Conservation (phyloP, 768 basidiomycete genomes). For the Podaxis carcinomalis region DNA sequence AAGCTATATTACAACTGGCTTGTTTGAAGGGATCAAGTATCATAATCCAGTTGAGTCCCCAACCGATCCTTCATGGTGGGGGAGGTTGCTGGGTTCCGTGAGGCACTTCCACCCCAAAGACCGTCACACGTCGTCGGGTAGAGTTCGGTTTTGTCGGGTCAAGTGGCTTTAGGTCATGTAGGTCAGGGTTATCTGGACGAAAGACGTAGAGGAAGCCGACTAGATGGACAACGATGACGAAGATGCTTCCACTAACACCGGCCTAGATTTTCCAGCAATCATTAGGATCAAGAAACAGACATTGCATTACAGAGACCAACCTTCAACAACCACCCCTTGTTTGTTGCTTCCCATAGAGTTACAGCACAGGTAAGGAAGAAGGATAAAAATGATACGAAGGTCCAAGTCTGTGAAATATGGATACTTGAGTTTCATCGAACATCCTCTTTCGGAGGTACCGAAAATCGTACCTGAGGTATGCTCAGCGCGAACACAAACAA, state of each 20-base stretch:
- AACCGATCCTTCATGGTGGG: too few species aligned
- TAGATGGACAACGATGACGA: conserved; percentile 1
- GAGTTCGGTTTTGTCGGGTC: background rate
- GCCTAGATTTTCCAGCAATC: background rate
- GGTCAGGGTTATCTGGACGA: background rate
- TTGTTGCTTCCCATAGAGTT: conserved; percentile 7
- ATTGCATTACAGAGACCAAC: background rate
- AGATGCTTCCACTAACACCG: background rate
- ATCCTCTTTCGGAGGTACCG: too few species aligned
- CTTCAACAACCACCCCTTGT: conserved; percentile 7
- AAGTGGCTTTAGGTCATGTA: background rate
- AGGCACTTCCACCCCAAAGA: conserved; percentile 2
- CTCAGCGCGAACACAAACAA: conserved; percentile 6
- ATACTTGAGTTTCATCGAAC: background rate
- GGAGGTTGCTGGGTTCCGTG: background rate
- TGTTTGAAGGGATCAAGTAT: too few species aligned
- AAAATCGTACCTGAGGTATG: conserved; percentile 8
- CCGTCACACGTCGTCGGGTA: background rate
- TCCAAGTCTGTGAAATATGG: conserved; percentile 9
- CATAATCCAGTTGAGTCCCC: too few species aligned
- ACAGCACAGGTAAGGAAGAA: conserved; percentile 7
- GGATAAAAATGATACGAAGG: conserved; percentile 4
- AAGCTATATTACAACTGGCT: too few species aligned
- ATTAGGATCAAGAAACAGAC: background rate
- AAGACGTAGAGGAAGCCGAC: conserved; percentile 9